Evolutionary conservation across 2,329 filamentous ascomycete species (phyloP).

Genomic region (Sporothrix dimorphospora): DNA sequence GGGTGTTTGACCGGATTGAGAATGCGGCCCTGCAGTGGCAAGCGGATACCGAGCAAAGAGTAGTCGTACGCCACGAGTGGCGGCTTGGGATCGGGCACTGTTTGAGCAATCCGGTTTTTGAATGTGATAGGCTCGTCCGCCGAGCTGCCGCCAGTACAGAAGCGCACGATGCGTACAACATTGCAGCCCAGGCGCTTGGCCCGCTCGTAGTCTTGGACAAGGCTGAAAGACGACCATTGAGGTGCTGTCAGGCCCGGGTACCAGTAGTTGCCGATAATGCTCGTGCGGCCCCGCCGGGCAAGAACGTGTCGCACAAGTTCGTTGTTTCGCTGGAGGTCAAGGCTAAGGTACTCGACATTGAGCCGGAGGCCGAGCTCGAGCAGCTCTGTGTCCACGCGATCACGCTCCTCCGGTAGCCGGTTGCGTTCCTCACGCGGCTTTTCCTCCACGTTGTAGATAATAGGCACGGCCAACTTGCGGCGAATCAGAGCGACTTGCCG

Average conservation of each 20-base stretch:
- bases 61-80: slow-evolving; percentile 54
- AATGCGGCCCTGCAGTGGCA: slow-evolving; percentile 50
- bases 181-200: slow-evolving; percentile 62
- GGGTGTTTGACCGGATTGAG: slow-evolving; percentile 58
- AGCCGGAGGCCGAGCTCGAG: slow-evolving; percentile 67
- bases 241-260: slow-evolving; percentile 50
- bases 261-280: slow-evolving; percentile 63
- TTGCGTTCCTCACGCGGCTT: slow-evolving; percentile 49
- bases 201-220: slow-evolving; percentile 56
- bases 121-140: slow-evolving; percentile 54
- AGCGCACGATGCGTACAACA: slow-evolving; percentile 63
- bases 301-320: slow-evolving; percentile 54
- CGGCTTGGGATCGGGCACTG: slow-evolving; percentile 51
- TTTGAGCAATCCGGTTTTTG: slow-evolving; percentile 49
- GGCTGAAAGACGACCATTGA: slow-evolving; percentile 59
- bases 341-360: slow-evolving; percentile 65
- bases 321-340: slow-evolving; percentile 63
- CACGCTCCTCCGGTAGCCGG: slow-evolving; percentile 44
- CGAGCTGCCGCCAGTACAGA: slow-evolving; percentile 59
- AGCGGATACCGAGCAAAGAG: slow-evolving; percentile 48
- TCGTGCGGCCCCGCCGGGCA: slow-evolving; percentile 57
- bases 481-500: slow-evolving; percentile 61
- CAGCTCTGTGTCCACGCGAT: slow-evolving; percentile 57
- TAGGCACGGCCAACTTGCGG: slow-evolving; percentile 58
- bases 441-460: slow-evolving; percentile 61